Conservation (phyloP, 140 eudicot genomes). For the Erigeron philadelphicus region DNA sequence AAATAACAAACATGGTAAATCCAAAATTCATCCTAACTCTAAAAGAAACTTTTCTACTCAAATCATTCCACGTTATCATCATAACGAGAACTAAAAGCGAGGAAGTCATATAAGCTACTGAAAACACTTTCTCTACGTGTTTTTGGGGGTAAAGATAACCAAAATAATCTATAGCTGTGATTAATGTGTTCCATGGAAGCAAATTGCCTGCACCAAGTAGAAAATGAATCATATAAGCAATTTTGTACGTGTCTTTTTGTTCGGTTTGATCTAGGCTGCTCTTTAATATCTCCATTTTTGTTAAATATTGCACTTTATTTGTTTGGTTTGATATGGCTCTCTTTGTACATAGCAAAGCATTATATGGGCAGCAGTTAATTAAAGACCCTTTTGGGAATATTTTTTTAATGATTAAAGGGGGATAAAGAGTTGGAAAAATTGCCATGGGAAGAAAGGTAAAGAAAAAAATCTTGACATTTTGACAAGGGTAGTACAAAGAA, state of each 20-base stretch:
- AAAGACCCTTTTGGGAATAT: slow-evolving; percentile 23
- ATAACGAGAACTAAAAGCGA: slow-evolving; percentile 43
- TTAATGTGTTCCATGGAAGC: slow-evolving; percentile 79
- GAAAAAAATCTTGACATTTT: slow-evolving; percentile 23
- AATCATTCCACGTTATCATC: slow-evolving; percentile 32
- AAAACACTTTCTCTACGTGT: slow-evolving; percentile 60
- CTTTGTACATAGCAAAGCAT: slow-evolving; percentile 8
- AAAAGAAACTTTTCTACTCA: slow-evolving; percentile 30
- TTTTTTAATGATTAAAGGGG: slow-evolving; percentile 31
- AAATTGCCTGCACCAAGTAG: slow-evolving; percentile 78
- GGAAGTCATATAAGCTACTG: slow-evolving; percentile 63
- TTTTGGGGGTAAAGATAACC: slow-evolving; percentile 44
- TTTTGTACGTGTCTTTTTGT: slow-evolving; percentile 43
- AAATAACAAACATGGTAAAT: slow-evolving; percentile 45
- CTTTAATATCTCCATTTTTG: slow-evolving; percentile 37
- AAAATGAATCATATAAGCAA: slow-evolving; percentile 58
- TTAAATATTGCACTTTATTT: slow-evolving; percentile 19
- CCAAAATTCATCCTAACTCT: slow-evolving; percentile 62
- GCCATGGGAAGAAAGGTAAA: slow-evolving; percentile 24
- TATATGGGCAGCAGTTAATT: slow-evolving; percentile 21
- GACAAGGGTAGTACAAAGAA: slow-evolving; percentile 19
- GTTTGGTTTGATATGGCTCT: slow-evolving; percentile 12
- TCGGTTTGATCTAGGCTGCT: slow-evolving; percentile 19
- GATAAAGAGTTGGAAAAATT: slow-evolving; percentile 7
- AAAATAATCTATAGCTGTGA: slow-evolving; percentile 70